phyloP scores from a whole-genome alignment of 257 asterid genomes.

The Ilex asprella region DNA sequence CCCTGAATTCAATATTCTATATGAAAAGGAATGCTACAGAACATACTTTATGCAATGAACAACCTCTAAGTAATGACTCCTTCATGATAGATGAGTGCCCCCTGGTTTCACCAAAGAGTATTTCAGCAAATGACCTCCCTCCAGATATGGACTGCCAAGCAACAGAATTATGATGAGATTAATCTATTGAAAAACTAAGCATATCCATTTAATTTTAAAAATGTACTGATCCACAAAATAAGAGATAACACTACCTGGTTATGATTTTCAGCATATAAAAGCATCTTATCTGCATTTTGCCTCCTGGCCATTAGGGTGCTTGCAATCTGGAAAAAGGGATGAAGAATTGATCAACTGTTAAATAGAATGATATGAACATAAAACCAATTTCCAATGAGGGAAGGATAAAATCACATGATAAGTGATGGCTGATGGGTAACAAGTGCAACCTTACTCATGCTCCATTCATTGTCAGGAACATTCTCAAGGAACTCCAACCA shows the following conservation, averaged over 20 bases:
- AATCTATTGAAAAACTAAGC: neutral
- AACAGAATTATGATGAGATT: conserved; percentile 14
- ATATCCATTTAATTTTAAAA: neutral
- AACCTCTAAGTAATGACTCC: conserved; percentile 61
- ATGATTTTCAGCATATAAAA: conserved; percentile 90
- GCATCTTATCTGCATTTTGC: conserved; percentile 62
- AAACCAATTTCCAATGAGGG: neutral
- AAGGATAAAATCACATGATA: neutral
- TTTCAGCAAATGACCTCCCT: conserved; percentile 84
- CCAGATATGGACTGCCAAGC: conserved; percentile 84
- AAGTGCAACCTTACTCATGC: conserved; percentile 80
- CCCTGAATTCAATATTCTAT: neutral
- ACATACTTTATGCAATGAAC: conserved; percentile 81
- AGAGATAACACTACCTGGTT: conserved; percentile 56
- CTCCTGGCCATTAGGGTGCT: conserved; percentile 56
- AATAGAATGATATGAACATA: neutral
- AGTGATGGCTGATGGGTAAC: conserved; percentile 8
- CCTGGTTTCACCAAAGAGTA: conserved; percentile 51
- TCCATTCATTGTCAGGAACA: conserved; percentile 82
- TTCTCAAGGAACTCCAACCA: conserved; percentile 72
- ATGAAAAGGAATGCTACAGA: conserved; percentile 2
- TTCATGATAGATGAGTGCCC: conserved; percentile 38
- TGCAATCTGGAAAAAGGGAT: conserved; percentile 49
- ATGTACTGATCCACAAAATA: neutral
- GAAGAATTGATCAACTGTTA: conserved; percentile 12